These are phyloP conservation scores for Digitaria exilis DNA, from an alignment of 202 grass and related monocot genomes.

Conservation along the genomic window DNA sequence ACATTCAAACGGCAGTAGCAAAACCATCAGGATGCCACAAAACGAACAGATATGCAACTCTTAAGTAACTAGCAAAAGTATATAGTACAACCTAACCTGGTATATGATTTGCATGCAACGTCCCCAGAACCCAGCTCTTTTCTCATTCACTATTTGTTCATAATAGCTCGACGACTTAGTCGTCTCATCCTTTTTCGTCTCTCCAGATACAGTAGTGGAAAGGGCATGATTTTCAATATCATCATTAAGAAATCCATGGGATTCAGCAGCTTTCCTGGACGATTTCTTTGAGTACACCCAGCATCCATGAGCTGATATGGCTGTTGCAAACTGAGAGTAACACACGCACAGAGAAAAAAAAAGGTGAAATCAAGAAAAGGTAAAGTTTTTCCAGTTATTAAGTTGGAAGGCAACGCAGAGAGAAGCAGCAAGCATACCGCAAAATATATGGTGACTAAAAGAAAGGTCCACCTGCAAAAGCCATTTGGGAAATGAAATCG, in stretches of 20 bases:
- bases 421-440: conserved; percentile 49
- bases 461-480: conserved; percentile 87
- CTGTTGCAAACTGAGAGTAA: conserved; percentile 67
- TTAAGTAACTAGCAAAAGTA: background rate
- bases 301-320: conserved; percentile 71
- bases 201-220: conserved; percentile 37
- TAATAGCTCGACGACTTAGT: conserved; percentile 35
- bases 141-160: conserved; percentile 60
- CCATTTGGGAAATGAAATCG: conserved; percentile 34
- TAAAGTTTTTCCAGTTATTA: background rate
- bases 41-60: background rate
- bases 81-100: conserved; percentile 53
- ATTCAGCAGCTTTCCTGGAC: conserved; percentile 55
- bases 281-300: conserved; percentile 62
- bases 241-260: conserved; percentile 51
- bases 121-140: conserved; percentile 73
- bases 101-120: conserved; percentile 77
- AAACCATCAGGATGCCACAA: background rate
- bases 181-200: conserved; percentile 36
- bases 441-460: conserved; percentile 78
- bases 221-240: conserved; percentile 56
- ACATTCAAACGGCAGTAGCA: conserved; percentile 10
- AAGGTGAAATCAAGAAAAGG: background rate
- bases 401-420: background rate
- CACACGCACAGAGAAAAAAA: conserved; percentile 8